A percentile compares a stretch with the other conserved stretches of the same genome.
Evolutionary conservation across 1,284 basidiomycete genomes (phyloP).

Genomic region (Melanopsichium pennsylvanicum): DNA sequence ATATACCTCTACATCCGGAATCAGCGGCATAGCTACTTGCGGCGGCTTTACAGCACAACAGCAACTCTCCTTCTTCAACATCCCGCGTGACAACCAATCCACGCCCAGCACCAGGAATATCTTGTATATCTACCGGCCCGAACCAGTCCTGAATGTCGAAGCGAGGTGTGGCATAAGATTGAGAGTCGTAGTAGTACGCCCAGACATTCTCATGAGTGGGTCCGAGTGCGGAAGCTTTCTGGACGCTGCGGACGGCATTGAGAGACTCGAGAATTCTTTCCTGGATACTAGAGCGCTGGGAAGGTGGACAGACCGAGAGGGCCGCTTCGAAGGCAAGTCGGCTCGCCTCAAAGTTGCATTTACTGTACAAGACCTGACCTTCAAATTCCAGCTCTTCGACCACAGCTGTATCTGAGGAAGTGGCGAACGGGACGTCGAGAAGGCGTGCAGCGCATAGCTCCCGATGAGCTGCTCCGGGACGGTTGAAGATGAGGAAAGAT

Average conservation of each 20-base stretch:
- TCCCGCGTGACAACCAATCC: slow-evolving; percentile 59
- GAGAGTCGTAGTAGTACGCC: slow-evolving; percentile 52
- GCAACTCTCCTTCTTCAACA: slow-evolving; percentile 54
- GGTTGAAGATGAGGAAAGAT: slow-evolving; percentile 26
- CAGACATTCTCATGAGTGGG: slow-evolving; percentile 44
- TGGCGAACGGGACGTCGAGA: slow-evolving; percentile 11
- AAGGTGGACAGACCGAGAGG: slow-evolving; percentile 17
- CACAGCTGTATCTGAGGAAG: background rate
- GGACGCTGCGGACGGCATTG: slow-evolving; percentile 23
- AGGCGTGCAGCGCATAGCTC: slow-evolving; percentile 42
- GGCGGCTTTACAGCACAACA: slow-evolving; percentile 57
- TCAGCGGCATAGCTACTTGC: slow-evolving; percentile 57
- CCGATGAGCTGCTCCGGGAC: slow-evolving; percentile 43
- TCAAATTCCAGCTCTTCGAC: slow-evolving; percentile 42
- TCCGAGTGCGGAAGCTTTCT: slow-evolving; percentile 32
- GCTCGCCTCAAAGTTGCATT: slow-evolving; percentile 26
- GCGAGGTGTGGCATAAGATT: slow-evolving; percentile 44
- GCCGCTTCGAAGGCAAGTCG: slow-evolving; percentile 30
- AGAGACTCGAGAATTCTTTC: slow-evolving; percentile 34
- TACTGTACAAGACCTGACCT: slow-evolving; percentile 28
- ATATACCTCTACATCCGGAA: slow-evolving; percentile 38
- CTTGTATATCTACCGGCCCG: slow-evolving; percentile 50
- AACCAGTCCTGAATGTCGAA: slow-evolving; percentile 53
- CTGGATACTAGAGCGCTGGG: slow-evolving; percentile 14
- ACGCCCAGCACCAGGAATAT: slow-evolving; percentile 60